Conservation (phyloP, 1,284 basidiomycete genomes). For the Rhodofomes roseus region DNA sequence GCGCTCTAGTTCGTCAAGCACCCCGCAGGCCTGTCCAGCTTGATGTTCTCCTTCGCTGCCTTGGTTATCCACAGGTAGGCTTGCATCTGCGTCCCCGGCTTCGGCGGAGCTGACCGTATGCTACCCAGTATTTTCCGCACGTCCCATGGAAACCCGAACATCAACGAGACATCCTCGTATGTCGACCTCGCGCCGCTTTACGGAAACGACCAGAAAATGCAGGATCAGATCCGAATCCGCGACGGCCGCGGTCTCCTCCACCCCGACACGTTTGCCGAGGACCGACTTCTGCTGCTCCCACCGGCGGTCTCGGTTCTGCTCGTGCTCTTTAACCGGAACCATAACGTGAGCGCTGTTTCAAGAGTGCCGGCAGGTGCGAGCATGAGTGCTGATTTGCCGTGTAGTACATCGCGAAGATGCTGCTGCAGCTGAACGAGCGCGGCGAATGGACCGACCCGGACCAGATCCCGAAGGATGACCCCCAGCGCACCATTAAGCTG, state of each 20-base stretch:
- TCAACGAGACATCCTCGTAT: constrained; percentile 87
- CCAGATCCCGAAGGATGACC: constrained; percentile 30
- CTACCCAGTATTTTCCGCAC: constrained; percentile 65
- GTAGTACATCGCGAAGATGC: constrained; percentile 75
- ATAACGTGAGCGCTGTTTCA: constrained; percentile 62
- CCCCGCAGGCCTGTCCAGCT: constrained; percentile 71
- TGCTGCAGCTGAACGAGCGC: constrained; percentile 78
- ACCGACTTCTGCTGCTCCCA: constrained; percentile 77
- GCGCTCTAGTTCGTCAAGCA: constrained; percentile 61
- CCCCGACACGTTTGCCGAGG: constrained; percentile 75
- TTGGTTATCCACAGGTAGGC: constrained; percentile 73
- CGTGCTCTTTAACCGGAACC: constrained; percentile 80
- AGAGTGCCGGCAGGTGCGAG: background rate
- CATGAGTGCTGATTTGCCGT: background rate
- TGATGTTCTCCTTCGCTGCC: constrained; percentile 82
- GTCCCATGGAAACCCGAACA: constrained; percentile 56
- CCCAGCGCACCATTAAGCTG: constrained; percentile 33
- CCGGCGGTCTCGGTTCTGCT: constrained; percentile 71
- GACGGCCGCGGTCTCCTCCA: constrained; percentile 65
- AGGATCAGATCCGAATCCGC: constrained; percentile 57
- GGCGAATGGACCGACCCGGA: constrained; percentile 53
- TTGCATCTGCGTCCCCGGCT: background rate
- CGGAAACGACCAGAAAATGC: constrained; percentile 61
- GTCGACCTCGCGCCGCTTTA: constrained; percentile 83
- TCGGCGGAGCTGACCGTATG: background rate